Evolutionary conservation across 2,329 filamentous ascomycete species (phyloP), one percentile per base, ranked within the genome.

Genomic region (Rhynchosporium graminicola): DNA sequence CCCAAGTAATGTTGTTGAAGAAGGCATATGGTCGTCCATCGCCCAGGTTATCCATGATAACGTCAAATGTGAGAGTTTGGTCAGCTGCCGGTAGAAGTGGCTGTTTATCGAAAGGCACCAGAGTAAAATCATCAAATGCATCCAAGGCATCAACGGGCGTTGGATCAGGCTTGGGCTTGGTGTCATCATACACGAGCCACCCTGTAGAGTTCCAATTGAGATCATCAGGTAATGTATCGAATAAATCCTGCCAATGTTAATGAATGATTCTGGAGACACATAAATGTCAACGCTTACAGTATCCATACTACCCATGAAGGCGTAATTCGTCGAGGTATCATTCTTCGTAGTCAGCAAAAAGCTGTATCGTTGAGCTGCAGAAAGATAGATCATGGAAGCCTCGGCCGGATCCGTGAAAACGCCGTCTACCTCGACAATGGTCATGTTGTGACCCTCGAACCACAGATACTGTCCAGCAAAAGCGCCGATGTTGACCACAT

Each of bases 371-470:
- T 92, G 90, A 0, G 87, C 89, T 10, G 86, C 82, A 12, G 84
- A 78, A 8, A 92, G 70, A 67, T 91, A 91, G 12, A 92, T 79
- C 78, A 83, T 83, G 29, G 83, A 78, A 0, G 87, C 83, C 63
- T 84, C 82, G 68, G 81, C 76, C 60, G 84, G 70, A 0, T 84
- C 83, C 0, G 85, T 75, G 8, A 89, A 91, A 10, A 91, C 80
- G 6, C 89, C 89, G 71, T 92, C 89, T 0, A 91, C 84, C 73
- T 91, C 89, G 40, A 92, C 82, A 60, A 92, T 86, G 33, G 79
- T 82, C 76, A 92, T 85, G 38, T 83, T 87, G 68, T 87, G 85
- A 20, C 81, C 84, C 71, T 88, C 86, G 59, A 89, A 83, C 85
- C 85, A 88, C 52, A 89, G 71, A 66, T 87, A 87, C 69, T 88